Evolutionary conservation across 495 filamentous ascomycete genomes (phyloP), one percentile per base, ranked within the genome.

Genomic region (Penicillium atrosanguineum): DNA sequence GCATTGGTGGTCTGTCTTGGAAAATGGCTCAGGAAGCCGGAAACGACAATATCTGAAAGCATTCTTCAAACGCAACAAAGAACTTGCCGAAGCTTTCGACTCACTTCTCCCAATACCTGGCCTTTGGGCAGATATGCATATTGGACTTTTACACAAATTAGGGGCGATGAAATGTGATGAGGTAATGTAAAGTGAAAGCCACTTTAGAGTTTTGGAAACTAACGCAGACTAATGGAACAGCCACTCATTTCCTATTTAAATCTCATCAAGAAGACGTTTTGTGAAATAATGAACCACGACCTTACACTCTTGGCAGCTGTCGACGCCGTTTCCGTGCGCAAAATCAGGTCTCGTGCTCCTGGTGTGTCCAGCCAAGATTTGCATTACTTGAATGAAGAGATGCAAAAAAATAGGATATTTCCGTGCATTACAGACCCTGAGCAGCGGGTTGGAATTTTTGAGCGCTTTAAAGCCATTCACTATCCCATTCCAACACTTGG

Each of bases 81-180:
- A 7, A 18, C 29, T 54, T 9, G 23, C 41, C 39, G 15, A 46
- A 28, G 46, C 41, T 6, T 23, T 60, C 3, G 40, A 58, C 19
- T 15, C 44, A 7, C 37, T 58, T 14, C 44, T 58, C 8, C 16
- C 25, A 5, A 49, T 56, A 18, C 1, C 7, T 4, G 57, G 52
- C 7, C 21, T 60, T 7, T 56, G 31, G 57, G 52, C 29, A 28
- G 57, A 29, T 16, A 52, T 60, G 31, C 41, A 40, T 15, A 60
- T 60, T 38, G 39, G 57, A n/a, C 11, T 55, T 2, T 21, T 60
- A 15, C 40, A 60, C 39, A 60, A 60, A 34, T 6, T 60, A 20
- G 42, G 14, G 14, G 52, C 57, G 1, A 60, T 61, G 41, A 18
- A 46, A 6, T 60, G 49, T 39, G 49, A 56, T 44, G 45, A 60